Evolutionary conservation across 805 yeast genomes (phyloP).

Genomic region (Hanseniaspora opuntiae): DNA sequence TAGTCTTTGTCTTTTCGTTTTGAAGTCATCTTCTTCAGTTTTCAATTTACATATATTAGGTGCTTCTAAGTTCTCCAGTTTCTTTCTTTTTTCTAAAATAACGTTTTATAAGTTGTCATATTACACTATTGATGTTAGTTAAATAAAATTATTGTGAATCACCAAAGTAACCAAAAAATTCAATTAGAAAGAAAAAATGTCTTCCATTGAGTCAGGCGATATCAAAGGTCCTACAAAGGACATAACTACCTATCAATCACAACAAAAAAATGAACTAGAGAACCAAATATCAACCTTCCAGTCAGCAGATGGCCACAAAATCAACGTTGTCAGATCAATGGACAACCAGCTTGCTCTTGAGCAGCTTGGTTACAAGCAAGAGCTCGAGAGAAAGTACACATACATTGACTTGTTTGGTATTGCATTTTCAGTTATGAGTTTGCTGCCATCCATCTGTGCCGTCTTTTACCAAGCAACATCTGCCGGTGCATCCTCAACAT

Average conservation of each 20-base stretch:
- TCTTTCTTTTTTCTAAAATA: not conserved
- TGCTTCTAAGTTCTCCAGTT: too few relatives aligned
- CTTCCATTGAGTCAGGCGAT: not conserved
- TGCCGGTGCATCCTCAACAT: slow-evolving; percentile 46
- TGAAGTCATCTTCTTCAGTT: too few relatives aligned
- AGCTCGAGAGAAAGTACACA: slow-evolving; percentile 47
- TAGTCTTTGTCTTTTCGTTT: too few relatives aligned
- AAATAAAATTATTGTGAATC: too few relatives aligned
- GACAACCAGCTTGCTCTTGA: slow-evolving; percentile 17
- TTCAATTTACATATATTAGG: too few relatives aligned
- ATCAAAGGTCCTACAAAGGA: not conserved
- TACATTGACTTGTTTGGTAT: slow-evolving; percentile 56
- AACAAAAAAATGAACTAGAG: not conserved
- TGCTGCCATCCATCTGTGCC: slow-evolving; percentile 46
- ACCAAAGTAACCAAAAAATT: not conserved
- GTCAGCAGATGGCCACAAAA: slow-evolving; percentile 9
- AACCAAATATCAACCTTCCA: slow-evolving; percentile 6
- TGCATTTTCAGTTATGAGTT: slow-evolving; percentile 58
- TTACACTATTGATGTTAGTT: too few relatives aligned
- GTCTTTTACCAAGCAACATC: slow-evolving; percentile 36
- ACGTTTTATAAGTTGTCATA: too few relatives aligned
- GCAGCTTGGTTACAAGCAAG: slow-evolving; percentile 62
- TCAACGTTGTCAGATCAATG: slow-evolving; percentile 8
- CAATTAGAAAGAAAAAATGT: not conserved
- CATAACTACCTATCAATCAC: not conserved